These are phyloP conservation scores for Coemansia sp. DNA, from an alignment of 192 early-diverging fungal species.

Conservation along the genomic window DNA sequence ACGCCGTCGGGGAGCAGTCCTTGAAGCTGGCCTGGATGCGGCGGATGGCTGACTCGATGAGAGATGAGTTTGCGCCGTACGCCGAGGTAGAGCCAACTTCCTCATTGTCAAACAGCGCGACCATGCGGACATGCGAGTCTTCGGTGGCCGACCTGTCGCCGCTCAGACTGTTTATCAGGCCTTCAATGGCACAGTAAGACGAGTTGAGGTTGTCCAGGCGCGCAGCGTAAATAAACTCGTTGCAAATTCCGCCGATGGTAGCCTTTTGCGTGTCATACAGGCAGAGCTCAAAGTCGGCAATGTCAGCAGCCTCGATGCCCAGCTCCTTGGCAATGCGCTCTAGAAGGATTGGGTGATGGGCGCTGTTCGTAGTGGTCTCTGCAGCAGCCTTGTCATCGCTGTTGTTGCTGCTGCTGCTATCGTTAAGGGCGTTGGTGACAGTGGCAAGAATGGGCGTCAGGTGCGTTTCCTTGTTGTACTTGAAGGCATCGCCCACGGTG, in stretches of 20 bases:
- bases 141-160: conserved; percentile 32
- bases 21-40: conserved; percentile 54
- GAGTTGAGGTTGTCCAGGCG: conserved; percentile 96
- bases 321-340: conserved; percentile 74
- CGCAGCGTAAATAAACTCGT: conserved; percentile 92
- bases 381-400: too few species aligned
- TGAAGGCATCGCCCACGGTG: conserved; percentile 71
- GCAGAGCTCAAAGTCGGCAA: conserved; percentile 95
- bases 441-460: conserved; percentile 84
- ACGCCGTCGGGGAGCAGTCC: conserved; percentile 53
- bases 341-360: conserved; percentile 81
- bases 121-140: conserved; percentile 66
- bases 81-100: conserved; percentile 91
- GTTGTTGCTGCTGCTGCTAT: conserved; percentile 2
- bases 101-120: conserved; percentile 96
- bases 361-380: conserved; percentile 9
- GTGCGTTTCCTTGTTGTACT: conserved; percentile 93
- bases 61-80: conserved; percentile 89
- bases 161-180: conserved; percentile 35
- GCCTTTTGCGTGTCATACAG: conserved; percentile 93
- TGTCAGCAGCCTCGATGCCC: conserved; percentile 55
- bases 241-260: conserved; percentile 80
- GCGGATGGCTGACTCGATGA: conserved; percentile 69
- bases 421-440: conserved; percentile 56
- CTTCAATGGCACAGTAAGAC: conserved; percentile 83